Base-by-base conservation (phyloP, 208 protist genomes). In the Acanthamoeba castellanii region DNA sequence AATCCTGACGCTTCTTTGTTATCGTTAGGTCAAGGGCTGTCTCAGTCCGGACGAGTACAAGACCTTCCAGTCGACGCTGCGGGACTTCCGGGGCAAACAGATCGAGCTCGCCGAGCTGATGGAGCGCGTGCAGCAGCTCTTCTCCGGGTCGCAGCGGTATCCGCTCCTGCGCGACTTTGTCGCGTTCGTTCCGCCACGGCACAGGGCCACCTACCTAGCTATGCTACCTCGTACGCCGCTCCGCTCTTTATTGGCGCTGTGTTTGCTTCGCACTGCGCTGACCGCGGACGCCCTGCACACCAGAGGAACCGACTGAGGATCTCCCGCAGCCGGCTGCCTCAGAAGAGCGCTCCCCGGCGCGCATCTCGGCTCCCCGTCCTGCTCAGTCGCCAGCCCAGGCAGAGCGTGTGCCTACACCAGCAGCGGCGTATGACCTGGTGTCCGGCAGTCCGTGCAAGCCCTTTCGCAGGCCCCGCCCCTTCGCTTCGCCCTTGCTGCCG, bases 111-210 rank as follows among this genome's bases (percentile, higher is more conserved):
- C 55, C 20, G 47, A 37, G 27, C 45, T 92, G 59, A 92, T 92
- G 87, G 47, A 76, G 27, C 30, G 64, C 32, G 61, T 76, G 2
- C 87, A 50, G n/a, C 87, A 92, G 25, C 37, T 92, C 37, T 76
- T 92, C 13, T 14, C 8, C 7, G 64, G 42, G 27, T 11, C 87
- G 14, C n/a, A 72, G n/a, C 87, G 87, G 25, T 76, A 76, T 37
- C 8, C 57, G 20, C 87, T 92, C 37, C 64, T 92, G 59, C 20
- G 55, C 11, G 87, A 92, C 87, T 92, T 92, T 34, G 64, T 92
- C 61, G 20, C 87, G 0, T 92, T 92, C 30, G 64, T 92, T 30
- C 87, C 87, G 8, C 59, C 61, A 0, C 30, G 64, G 30, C 87
- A 92, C 61, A 22, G n/a, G 34, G 61, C 52, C 3, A 52, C n/a